phyloP scores from a whole-genome alignment of 768 basidiomycete genomes.

The Baorangia bicolor region DNA sequence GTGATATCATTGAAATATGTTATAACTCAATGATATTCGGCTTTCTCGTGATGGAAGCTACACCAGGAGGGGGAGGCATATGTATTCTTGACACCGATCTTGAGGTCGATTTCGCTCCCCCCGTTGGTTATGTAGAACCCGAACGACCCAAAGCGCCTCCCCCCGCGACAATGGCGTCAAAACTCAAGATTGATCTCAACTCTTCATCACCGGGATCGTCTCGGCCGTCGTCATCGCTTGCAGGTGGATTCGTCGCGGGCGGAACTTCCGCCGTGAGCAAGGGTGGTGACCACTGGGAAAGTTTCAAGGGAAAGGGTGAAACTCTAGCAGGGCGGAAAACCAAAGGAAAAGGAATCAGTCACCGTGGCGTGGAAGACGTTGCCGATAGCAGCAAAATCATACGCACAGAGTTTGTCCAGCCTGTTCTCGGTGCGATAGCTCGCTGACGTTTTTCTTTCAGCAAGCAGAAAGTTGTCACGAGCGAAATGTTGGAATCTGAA shows the following conservation, averaged over 20 bases:
- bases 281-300: conserved; percentile 86
- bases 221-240: conserved; percentile 72
- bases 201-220: conserved; percentile 86
- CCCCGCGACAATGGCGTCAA: conserved; percentile 91
- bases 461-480: conserved; percentile 81
- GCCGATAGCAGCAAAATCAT: conserved; percentile 83
- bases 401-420: conserved; percentile 74
- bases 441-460: conserved; percentile 41
- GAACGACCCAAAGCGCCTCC: conserved; percentile 80
- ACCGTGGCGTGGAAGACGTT: conserved; percentile 78
- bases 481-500: conserved; percentile 69
- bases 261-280: conserved; percentile 61
- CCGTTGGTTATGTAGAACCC: conserved; percentile 93
- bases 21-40: conserved; percentile 97
- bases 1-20: conserved; percentile 97
- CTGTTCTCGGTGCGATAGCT: not conserved
- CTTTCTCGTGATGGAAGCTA: conserved; percentile 91
- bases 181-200: conserved; percentile 91
- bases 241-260: conserved; percentile 59
- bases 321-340: conserved; percentile 88
- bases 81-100: conserved; percentile 93
- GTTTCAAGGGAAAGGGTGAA: conserved; percentile 94
- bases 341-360: conserved; percentile 90
- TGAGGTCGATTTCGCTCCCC: conserved; percentile 95
- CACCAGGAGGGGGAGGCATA: conserved; percentile 85